Conservation (phyloP, 495 filamentous ascomycete species). For the Pseudevernia furfuracea region DNA sequence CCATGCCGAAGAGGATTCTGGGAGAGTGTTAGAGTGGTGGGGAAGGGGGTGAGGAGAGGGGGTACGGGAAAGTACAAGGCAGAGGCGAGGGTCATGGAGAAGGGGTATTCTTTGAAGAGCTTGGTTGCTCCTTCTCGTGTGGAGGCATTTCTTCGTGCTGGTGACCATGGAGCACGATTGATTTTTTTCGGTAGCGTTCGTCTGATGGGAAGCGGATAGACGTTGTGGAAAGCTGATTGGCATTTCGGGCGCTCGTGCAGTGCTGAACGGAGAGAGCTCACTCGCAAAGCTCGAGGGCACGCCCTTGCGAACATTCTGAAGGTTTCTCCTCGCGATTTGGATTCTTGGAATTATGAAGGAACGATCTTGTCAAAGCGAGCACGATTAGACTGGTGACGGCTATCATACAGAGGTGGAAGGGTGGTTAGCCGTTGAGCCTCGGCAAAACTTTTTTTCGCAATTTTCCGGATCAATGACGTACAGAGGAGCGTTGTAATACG, state of each 20-base stretch:
- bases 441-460: slow-evolving; percentile 1
- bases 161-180: background rate
- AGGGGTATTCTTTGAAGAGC: slow-evolving; percentile 28
- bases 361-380: too few relatives aligned
- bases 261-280: slow-evolving; percentile 1
- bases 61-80: slow-evolving; percentile 11
- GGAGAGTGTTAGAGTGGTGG: slow-evolving; percentile 16
- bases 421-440: background rate
- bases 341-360: too few relatives aligned
- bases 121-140: slow-evolving; percentile 20
- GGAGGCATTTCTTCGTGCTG: slow-evolving; percentile 9
- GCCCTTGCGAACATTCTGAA: slow-evolving; percentile 14
- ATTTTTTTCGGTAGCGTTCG: background rate
- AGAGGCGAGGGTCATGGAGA: slow-evolving; percentile 30
- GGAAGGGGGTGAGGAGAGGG: background rate
- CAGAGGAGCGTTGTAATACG: too few relatives aligned
- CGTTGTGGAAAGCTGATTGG: slow-evolving; percentile 3
- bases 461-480: too few relatives aligned
- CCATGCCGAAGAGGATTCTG: slow-evolving; percentile 45
- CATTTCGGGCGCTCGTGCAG: background rate
- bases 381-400: too few relatives aligned
- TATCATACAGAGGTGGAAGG: too few relatives aligned
- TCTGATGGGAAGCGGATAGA: background rate
- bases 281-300: slow-evolving; percentile 11
- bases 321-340: too few relatives aligned